Base-by-base conservation (phyloP, 192 early-diverging fungal genomes). In the Lunasporangiospora selenospora region DNA sequence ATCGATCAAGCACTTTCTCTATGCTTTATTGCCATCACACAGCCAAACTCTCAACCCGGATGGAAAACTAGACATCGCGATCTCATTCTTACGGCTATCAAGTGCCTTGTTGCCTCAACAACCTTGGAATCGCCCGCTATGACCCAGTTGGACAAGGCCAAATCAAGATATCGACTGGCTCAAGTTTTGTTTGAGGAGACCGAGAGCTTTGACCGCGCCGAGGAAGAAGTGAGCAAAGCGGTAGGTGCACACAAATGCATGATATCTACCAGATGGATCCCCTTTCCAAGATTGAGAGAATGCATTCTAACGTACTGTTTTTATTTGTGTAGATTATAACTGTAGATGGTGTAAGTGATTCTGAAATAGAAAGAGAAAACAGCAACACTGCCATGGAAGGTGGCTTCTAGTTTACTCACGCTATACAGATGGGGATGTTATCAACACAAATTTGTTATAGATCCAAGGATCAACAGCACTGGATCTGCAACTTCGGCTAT, bases 111-210 rank as follows among this genome's bases (percentile, higher is more conserved):
- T 1, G 66, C 66, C 24, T 67, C 63, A 27, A 19, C 66, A 3
- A 46, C 64, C 4, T 15, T 58, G 6, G 69, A 73, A 13, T 63
- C 60, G 3, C 69, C 39, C 2, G 43, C 65, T 6, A 76, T 70
- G 53, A 70, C 55, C 1, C 65, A 65, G 58, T 31, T 69, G 41
- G 62, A 70, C 19, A 67, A 62, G 24, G 63, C 65, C 11, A 79
- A 76, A 43, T 47, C 78, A 4, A 41, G 78, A 19, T 53, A 76
- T 21, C 50, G 78, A 1, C 55, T 79, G 27, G 75, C 71, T 11
- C 71, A 76, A 58, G 65, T 79, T 38, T 40, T 79, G 31, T 79
- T 76, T 53, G 62, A 69, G 44, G 73, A 73, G 49, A 76, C 71
- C 11, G 78, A 79, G 21, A 79, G 64, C 58, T 33, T 76, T 32